These are phyloP conservation scores for Potentilla sterilis DNA, from an alignment of 306 rosid species.

Conservation along the genomic window DNA sequence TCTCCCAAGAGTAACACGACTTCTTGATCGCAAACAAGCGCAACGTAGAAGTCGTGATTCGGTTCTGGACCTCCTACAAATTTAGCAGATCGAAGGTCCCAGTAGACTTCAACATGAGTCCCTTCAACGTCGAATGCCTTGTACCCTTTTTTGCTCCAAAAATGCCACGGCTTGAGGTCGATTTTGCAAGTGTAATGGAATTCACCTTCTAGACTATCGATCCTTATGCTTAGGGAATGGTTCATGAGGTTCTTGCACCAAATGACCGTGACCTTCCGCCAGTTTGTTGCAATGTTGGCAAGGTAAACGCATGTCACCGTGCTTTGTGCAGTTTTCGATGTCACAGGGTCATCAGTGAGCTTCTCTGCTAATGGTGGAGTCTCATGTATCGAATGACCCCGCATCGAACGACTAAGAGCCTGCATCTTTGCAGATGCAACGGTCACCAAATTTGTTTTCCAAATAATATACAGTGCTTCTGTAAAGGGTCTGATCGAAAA, in stretches of 20 bases:
- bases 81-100: constrained; percentile 79
- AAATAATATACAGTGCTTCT: background rate
- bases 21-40: constrained; percentile 67
- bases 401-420: constrained; percentile 48
- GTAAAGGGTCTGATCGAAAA: background rate
- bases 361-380: constrained; percentile 54
- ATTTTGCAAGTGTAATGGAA: constrained; percentile 59
- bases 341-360: constrained; percentile 59
- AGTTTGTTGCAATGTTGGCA: constrained; percentile 48
- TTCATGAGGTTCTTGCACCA: constrained; percentile 78
- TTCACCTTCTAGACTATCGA: constrained; percentile 53
- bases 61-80: constrained; percentile 68
- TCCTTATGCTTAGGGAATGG: constrained; percentile 53
- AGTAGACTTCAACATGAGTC: constrained; percentile 52
- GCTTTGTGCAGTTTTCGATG: constrained; percentile 64
- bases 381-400: constrained; percentile 45
- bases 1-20: constrained; percentile 76
- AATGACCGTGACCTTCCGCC: constrained; percentile 58
- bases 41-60: constrained; percentile 57
- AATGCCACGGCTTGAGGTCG: constrained; percentile 79
- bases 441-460: constrained; percentile 9
- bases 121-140: constrained; percentile 62
- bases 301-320: constrained; percentile 73
- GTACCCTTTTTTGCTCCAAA: constrained; percentile 85
- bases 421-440: constrained; percentile 19